phyloP scores from a whole-genome alignment of 2,329 filamentous ascomycete genomes.

The Coccinonectria pachysandricola region DNA sequence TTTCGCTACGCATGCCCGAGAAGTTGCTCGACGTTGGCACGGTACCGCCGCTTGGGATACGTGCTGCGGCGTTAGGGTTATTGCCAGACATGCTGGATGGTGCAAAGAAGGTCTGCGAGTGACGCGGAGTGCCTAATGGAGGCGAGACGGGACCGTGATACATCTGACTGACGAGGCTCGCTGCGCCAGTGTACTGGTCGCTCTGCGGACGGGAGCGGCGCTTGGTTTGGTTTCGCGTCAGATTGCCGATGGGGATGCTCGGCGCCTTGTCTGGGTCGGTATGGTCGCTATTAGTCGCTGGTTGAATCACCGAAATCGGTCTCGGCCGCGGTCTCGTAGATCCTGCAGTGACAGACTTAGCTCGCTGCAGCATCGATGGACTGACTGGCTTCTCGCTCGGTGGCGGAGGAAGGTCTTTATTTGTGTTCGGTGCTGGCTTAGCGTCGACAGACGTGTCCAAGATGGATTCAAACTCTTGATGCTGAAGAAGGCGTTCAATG shows the following conservation, averaged over 20 bases:
- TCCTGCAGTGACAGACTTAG: slow-evolving; percentile 49
- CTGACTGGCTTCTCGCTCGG: slow-evolving; percentile 30
- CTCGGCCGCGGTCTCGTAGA: slow-evolving; percentile 37
- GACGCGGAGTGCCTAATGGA: slow-evolving; percentile 45
- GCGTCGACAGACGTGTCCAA: slow-evolving; percentile 65
- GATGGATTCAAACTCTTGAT: slow-evolving; percentile 91
- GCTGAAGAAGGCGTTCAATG: slow-evolving; percentile 85
- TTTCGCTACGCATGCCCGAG: slow-evolving; percentile 59
- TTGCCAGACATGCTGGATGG: slow-evolving; percentile 36
- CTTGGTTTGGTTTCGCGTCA: slow-evolving; percentile 42
- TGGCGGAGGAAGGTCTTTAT: slow-evolving; percentile 79
- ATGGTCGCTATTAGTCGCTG: slow-evolving; percentile 31
- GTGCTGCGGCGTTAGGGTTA: slow-evolving; percentile 39
- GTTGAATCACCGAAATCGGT: slow-evolving; percentile 48
- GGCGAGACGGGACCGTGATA: slow-evolving; percentile 64
- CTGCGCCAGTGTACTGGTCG: slow-evolving; percentile 53
- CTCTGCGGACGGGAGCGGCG: slow-evolving; percentile 49
- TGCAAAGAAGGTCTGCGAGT: slow-evolving; percentile 55
- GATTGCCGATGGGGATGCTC: slow-evolving; percentile 58
- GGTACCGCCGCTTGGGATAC: slow-evolving; percentile 41
- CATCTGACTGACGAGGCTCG: slow-evolving; percentile 78
- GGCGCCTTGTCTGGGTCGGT: slow-evolving; percentile 65
- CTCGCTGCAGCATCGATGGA: slow-evolving; percentile 47
- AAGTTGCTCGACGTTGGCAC: slow-evolving; percentile 49
- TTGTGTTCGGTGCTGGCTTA: slow-evolving; percentile 38